phyloP scores from a whole-genome alignment of 306 rosid species.

The peach (Prunus persica) region Prunus_persica_NCBIv2 NC_034012.1:2596501-2597000 shows the following conservation, averaged over 20 bases:
- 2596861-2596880: no score
- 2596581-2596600: conserved; percentile 42
- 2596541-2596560: conserved; percentile 57
- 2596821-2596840: no score
- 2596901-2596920: neutral
- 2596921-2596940: conserved; percentile 43
- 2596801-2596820: conserved; percentile 37
- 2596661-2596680: conserved; percentile 44
- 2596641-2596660: conserved; percentile 39
- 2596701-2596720: conserved; percentile 44
- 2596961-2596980: conserved; percentile 39
- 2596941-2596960: conserved; percentile 46
- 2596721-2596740: conserved; percentile 38
- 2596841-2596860: no score
- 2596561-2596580: conserved; percentile 43
- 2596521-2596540: conserved; percentile 34
- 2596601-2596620: conserved; percentile 41
- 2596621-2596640: conserved; percentile 42
- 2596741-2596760: conserved; percentile 45
- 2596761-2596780: conserved; percentile 39
- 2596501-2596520: no score
- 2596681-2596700: neutral
- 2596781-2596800: conserved; percentile 52
- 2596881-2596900: no score
- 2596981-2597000: conserved; percentile 36